These are phyloP conservation scores for Alternaria rosae DNA, from an alignment of 2,329 filamentous ascomycete genomes.

Conservation along the genomic window DNA sequence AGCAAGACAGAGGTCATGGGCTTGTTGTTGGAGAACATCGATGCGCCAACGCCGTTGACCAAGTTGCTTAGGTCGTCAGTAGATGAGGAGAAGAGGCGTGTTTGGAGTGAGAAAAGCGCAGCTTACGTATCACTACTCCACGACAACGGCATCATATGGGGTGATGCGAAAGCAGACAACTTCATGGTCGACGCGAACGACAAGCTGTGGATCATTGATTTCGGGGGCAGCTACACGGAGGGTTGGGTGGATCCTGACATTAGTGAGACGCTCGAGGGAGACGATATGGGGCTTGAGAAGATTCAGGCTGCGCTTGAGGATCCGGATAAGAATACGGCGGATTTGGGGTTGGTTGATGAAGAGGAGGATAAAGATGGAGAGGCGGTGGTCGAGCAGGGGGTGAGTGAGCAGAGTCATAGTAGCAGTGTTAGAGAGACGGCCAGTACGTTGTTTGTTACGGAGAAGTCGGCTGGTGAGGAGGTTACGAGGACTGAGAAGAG, in stretches of 20 bases:
- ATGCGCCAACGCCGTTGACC: conserved; percentile 17
- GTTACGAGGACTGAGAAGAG: conserved; percentile 9
- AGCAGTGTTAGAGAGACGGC: conserved; percentile 5
- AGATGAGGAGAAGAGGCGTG: conserved; percentile 10
- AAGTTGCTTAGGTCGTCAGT: conserved; percentile 19
- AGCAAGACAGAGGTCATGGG: conserved; percentile 24
- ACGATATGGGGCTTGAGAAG: conserved; percentile 41
- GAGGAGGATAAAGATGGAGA: background rate
- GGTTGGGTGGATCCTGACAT: conserved; percentile 53
- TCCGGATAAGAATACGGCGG: conserved; percentile 14
- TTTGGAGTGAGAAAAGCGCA: conserved; percentile 21
- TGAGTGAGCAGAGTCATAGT: background rate
- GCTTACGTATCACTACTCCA: conserved; percentile 19
- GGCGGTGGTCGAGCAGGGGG: background rate
- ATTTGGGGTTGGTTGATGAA: conserved; percentile 3
- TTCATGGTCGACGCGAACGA: conserved; percentile 51
- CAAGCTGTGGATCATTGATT: conserved; percentile 51
- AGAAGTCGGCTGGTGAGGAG: conserved; percentile 6
- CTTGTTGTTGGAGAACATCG: conserved; percentile 21
- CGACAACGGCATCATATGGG: conserved; percentile 30
- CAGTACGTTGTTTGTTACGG: conserved; percentile 10
- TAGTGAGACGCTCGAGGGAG: conserved; percentile 49
- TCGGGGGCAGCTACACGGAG: conserved; percentile 51
- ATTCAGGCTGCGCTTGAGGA: conserved; percentile 20
- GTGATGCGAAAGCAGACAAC: conserved; percentile 45